phyloP scores from a whole-genome alignment of 768 basidiomycete species.

The Coprinopsis strossmayeri region DNA sequence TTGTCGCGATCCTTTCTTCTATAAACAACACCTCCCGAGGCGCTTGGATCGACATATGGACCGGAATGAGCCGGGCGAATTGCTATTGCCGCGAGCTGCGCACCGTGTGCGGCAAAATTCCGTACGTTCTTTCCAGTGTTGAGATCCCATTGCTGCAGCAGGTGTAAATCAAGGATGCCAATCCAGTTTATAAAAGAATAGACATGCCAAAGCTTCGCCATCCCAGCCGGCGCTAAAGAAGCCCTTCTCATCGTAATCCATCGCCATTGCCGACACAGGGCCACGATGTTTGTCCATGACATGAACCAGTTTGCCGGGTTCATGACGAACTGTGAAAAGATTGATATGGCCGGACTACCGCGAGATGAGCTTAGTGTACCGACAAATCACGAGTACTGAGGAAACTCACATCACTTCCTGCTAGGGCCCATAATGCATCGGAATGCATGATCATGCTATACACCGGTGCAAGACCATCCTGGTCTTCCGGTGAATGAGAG shows the following conservation, averaged over 20 bases:
- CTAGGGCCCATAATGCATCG: slow-evolving; percentile 88
- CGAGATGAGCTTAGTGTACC: slow-evolving; percentile 23
- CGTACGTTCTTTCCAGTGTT: slow-evolving; percentile 80
- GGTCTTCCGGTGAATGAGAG: slow-evolving; percentile 23
- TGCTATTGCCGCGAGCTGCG: slow-evolving; percentile 78
- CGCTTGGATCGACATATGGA: slow-evolving; percentile 6
- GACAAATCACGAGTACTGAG: slow-evolving; percentile 10
- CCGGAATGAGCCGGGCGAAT: slow-evolving; percentile 47
- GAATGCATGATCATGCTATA: slow-evolving; percentile 90
- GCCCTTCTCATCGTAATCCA: slow-evolving; percentile 77
- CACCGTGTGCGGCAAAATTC: slow-evolving; percentile 73
- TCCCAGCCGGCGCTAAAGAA: slow-evolving; percentile 96
- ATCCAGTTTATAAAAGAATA: background rate
- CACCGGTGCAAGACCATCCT: slow-evolving; percentile 58
- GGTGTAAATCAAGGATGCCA: slow-evolving; percentile 11
- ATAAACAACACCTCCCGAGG: slow-evolving; percentile 1
- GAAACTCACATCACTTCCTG: slow-evolving; percentile 73
- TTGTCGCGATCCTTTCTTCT: slow-evolving; percentile 4
- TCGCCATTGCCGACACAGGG: slow-evolving; percentile 78
- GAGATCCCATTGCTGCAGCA: slow-evolving; percentile 90
- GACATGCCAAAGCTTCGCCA: slow-evolving; percentile 73
- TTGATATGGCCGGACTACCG: slow-evolving; percentile 92
- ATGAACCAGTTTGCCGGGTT: slow-evolving; percentile 75
- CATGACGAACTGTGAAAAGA: slow-evolving; percentile 88
- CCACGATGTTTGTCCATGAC: slow-evolving; percentile 70